Evolutionary conservation across 257 asterid species (phyloP).

Genomic region (Solanum appendiculatum): DNA sequence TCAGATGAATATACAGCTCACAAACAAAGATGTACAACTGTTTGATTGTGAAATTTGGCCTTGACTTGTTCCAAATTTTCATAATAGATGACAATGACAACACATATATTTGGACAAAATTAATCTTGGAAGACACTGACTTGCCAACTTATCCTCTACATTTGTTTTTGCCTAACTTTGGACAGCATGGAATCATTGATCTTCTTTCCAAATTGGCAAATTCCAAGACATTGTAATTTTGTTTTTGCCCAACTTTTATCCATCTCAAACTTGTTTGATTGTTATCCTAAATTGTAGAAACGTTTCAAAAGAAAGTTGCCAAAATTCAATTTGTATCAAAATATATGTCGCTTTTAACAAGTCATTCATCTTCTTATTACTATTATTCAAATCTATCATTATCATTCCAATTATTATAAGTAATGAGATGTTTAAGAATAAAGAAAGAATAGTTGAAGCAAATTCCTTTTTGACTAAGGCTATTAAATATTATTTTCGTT

Average conservation of each 20-base stretch:
- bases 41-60: background rate
- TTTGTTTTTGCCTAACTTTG: background rate
- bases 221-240: too few species aligned
- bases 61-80: background rate
- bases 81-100: background rate
- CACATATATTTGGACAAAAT: background rate
- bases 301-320: background rate
- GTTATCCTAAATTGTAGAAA: too few species aligned
- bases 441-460: background rate
- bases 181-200: too few species aligned
- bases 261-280: too few species aligned
- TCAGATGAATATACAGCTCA: background rate
- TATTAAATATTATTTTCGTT: background rate
- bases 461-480: background rate
- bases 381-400: too few species aligned
- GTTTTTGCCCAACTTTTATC: background rate
- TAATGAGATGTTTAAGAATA: background rate
- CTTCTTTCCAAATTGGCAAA: too few species aligned
- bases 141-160: background rate
- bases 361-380: too few species aligned
- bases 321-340: too few species aligned
- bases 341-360: too few species aligned
- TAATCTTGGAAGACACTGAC: background rate
- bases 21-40: background rate
- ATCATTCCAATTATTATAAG: background rate